Base-by-base conservation (phyloP, 129 eudicot genomes). In the Arctium minus region DNA sequence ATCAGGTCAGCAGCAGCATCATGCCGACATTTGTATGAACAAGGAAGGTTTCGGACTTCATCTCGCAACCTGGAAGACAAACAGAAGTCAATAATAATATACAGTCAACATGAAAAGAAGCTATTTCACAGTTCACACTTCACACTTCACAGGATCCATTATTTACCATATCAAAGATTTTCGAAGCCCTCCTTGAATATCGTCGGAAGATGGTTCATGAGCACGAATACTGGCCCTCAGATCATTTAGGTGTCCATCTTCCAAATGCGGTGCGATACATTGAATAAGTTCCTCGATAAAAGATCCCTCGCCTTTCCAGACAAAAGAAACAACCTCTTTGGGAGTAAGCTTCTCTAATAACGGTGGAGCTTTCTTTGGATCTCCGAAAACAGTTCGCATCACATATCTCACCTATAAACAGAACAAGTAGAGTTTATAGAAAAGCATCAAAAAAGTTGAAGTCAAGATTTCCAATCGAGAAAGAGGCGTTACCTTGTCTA, bases 1-100 rank as follows among this genome's bases (percentile, higher is more conserved):
- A 96, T 93, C 86, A 96, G 85, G 82, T 96, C 99, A 29, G 99
- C 99, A 88, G 99, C 98, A 79, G 99, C 99, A 87, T 96, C 99
- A 75, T 96, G 90, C 22, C 99, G 92, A 83, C 94, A 87, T 83
- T 92, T 96, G 77, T 86, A 83, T 35, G 98, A 83, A 85, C 94
- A 96, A 3, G 89, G 98, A 78, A 96, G 97, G 80, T 86, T 87
- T 30, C 98, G 96, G 75, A 96, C 94, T 88, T 96, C 99, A 72
- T 96, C 99, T 64, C 99, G 87, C 84, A 96, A 88, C 99, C 99
- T 96, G 80, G 31, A 87, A 80, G 6, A 84, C n/a, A 64, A 46
- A 72, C 7, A 81, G 12, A 78, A 46, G 8, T 8, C 35, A 32
- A 37, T 22, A 22, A 22, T 22, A 22, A 22, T 36, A 75, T 1